Conservation (phyloP, 1,284 basidiomycete genomes). For the Sporisorium scitamineum region DNA sequence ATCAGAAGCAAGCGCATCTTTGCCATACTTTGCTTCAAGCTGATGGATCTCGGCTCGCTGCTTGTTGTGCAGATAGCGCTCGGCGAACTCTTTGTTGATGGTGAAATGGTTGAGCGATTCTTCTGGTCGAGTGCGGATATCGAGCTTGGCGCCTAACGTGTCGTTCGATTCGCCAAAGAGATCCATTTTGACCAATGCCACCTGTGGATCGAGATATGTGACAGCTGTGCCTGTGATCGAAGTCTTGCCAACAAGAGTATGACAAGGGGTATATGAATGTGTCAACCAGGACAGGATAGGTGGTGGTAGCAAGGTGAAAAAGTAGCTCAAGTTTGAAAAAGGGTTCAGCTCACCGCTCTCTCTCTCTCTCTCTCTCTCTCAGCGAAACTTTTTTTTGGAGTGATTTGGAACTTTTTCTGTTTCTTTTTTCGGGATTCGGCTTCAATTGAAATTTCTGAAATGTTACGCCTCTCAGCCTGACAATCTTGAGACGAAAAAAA, state of each 20-base stretch:
- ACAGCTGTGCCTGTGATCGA: too few species aligned
- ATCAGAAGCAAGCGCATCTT: constrained; percentile 29
- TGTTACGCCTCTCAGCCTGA: background rate
- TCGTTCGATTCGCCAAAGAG: constrained; percentile 24
- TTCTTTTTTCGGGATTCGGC: background rate
- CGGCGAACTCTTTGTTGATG: constrained; percentile 66
- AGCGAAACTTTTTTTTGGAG: background rate
- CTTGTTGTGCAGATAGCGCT: constrained; percentile 65
- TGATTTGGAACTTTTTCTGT: background rate
- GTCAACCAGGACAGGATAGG: background rate
- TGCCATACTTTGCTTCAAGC: constrained; percentile 62
- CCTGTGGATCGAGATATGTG: background rate
- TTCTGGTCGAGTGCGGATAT: constrained; percentile 45
- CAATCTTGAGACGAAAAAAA: background rate
- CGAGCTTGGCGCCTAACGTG: constrained; percentile 18
- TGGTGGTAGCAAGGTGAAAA: background rate
- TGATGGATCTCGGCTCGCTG: constrained; percentile 62
- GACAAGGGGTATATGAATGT: background rate
- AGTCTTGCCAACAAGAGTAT: background rate
- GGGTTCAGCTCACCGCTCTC: constrained; percentile 5
- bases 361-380: background rate
- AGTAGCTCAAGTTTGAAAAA: background rate
- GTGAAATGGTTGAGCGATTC: constrained; percentile 54
- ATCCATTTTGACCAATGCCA: constrained; percentile 26
- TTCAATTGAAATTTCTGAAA: background rate